phyloP scores from a whole-genome alignment of 495 filamentous ascomycete species.

The Neurospora sp. region DNA sequence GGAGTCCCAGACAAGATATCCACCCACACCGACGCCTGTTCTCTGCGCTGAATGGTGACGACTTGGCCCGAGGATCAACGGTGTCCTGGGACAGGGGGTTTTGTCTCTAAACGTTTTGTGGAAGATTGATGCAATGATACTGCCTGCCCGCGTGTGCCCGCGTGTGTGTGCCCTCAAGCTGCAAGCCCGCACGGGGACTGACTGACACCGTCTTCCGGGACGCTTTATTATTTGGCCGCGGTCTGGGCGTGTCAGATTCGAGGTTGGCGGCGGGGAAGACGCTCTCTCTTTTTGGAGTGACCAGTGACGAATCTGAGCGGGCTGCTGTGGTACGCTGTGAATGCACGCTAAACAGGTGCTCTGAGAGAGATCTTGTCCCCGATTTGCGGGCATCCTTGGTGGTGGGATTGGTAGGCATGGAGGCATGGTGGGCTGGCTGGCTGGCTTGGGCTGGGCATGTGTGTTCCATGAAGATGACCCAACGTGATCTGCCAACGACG shows the following conservation, averaged over 20 bases:
- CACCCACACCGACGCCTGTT: constrained; percentile 13
- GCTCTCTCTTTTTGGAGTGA: constrained; percentile 1
- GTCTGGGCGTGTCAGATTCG: constrained; percentile 10
- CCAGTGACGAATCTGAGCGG: constrained; percentile 17
- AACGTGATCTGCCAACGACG: constrained; percentile 2
- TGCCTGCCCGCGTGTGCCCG: not conserved
- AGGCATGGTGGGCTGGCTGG: not conserved
- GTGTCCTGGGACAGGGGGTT: constrained; percentile 15
- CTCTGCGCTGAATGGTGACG: constrained; percentile 13
- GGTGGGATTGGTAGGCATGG: not conserved
- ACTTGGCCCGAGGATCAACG: constrained; percentile 18
- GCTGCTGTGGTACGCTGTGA: constrained; percentile 12
- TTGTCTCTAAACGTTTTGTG: not conserved
- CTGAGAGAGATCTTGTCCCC: constrained; percentile 8
- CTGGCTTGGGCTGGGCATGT: not conserved
- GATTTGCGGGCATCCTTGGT: not conserved
- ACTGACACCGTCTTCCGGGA: constrained; percentile 2
- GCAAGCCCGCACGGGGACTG: constrained; percentile 10
- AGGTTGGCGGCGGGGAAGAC: constrained; percentile 2
- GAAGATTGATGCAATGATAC: constrained; percentile 6
- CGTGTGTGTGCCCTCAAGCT: not conserved
- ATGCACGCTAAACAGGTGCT: constrained; percentile 9
- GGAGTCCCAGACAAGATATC: not conserved
- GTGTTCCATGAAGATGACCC: not conserved
- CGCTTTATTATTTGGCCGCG: not conserved